Evolutionary conservation across 1,139 yeast species (phyloP).

Genomic region (Oligophagozyma castellii): DNA sequence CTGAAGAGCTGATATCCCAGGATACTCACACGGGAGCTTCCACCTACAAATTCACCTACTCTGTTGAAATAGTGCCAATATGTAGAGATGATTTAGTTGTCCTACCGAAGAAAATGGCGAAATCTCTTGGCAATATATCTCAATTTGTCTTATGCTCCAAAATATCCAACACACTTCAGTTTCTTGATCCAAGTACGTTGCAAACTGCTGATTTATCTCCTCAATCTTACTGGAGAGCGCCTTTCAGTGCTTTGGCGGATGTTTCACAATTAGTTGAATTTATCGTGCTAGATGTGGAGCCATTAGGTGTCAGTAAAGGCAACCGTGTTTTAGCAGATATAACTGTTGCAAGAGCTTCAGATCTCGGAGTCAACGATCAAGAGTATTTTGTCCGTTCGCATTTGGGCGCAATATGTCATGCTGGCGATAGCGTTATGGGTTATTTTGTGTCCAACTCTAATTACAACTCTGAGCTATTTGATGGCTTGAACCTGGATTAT

Average conservation of each 20-base stretch:
- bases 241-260: slow-evolving; percentile 69
- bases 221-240: slow-evolving; percentile 72
- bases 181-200: slow-evolving; percentile 70
- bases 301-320: slow-evolving; percentile 74
- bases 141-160: slow-evolving; percentile 78
- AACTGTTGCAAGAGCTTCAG: slow-evolving; percentile 75
- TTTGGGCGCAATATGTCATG: slow-evolving; percentile 84
- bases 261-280: slow-evolving; percentile 75
- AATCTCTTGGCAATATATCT: slow-evolving; percentile 70
- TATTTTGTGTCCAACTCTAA: slow-evolving; percentile 74
- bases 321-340: slow-evolving; percentile 80
- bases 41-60: slow-evolving; percentile 78
- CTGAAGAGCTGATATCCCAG: slow-evolving; percentile 82
- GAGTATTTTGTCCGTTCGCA: slow-evolving; percentile 77
- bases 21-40: slow-evolving; percentile 89
- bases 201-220: slow-evolving; percentile 72
- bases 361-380: slow-evolving; percentile 72
- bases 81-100: slow-evolving; percentile 94
- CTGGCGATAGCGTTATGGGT: slow-evolving; percentile 92
- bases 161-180: slow-evolving; percentile 68
- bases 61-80: slow-evolving; percentile 92
- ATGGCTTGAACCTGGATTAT: slow-evolving; percentile 39
- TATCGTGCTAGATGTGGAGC: slow-evolving; percentile 84
- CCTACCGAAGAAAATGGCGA: slow-evolving; percentile 74
- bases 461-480: slow-evolving; percentile 79